Conservation (phyloP, 106 monocot genomes). For the Posidonia australis region DNA sequence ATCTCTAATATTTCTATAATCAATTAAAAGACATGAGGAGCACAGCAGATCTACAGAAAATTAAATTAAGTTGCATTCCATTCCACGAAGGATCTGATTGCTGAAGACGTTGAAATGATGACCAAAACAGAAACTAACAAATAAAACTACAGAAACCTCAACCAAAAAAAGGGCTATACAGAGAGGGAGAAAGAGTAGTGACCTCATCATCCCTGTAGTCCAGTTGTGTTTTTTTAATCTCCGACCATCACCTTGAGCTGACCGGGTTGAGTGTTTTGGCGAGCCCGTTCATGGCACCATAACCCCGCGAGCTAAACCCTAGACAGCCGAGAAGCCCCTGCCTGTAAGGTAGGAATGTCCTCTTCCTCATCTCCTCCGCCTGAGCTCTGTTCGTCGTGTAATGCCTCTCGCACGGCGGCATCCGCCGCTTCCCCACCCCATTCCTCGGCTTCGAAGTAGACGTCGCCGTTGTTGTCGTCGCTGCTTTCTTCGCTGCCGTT, state of each 20-base stretch:
- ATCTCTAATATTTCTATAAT: too few species aligned
- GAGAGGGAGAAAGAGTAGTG: neutral
- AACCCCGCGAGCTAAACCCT: slow-evolving; percentile 72
- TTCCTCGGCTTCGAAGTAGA: slow-evolving; percentile 13
- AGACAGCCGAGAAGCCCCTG: slow-evolving; percentile 93
- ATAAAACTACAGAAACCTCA: too few species aligned
- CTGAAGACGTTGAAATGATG: too few species aligned
- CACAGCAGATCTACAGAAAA: too few species aligned
- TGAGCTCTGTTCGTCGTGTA: slow-evolving; percentile 88
- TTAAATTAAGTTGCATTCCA: too few species aligned
- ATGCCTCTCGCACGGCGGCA: slow-evolving; percentile 71
- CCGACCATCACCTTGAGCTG: slow-evolving; percentile 42
- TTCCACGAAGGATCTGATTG: too few species aligned
- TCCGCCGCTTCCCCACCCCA: slow-evolving; percentile 25
- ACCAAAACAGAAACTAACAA: too few species aligned
- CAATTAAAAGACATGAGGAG: too few species aligned
- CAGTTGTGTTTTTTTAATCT: neutral
- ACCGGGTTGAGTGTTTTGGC: slow-evolving; percentile 73
- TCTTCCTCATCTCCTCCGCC: slow-evolving; percentile 84
- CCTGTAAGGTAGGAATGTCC: slow-evolving; percentile 85
- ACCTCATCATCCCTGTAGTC: neutral
- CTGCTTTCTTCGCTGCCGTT: neutral
- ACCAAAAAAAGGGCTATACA: too few species aligned
- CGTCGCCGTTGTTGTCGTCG: neutral
- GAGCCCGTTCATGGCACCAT: slow-evolving; percentile 75